phyloP scores from a whole-genome alignment of 805 yeast species.

The Candida nanaspora region DNA sequence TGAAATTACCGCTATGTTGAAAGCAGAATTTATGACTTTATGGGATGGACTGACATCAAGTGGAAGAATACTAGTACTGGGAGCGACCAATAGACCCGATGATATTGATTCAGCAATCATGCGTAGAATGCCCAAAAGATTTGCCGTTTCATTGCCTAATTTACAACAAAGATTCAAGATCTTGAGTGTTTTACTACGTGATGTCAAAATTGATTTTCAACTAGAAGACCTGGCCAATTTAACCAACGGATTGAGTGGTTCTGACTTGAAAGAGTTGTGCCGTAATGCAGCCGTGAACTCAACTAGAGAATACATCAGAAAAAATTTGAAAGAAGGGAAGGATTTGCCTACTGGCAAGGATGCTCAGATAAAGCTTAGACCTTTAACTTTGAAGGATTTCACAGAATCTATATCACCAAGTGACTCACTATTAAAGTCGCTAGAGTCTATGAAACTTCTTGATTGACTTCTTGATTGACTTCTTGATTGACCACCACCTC shows the following conservation, averaged over 20 bases:
- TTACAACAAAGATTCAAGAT: constrained; percentile 62
- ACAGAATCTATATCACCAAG: constrained; percentile 29
- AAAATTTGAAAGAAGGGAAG: constrained; percentile 41
- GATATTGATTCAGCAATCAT: constrained; percentile 91
- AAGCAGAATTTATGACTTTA: constrained; percentile 94
- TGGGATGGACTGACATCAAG: constrained; percentile 85
- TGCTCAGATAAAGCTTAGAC: constrained; percentile 43
- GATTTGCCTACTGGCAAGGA: constrained; percentile 23
- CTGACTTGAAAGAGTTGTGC: constrained; percentile 85
- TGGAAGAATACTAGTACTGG: constrained; percentile 83
- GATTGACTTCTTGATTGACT: not conserved
- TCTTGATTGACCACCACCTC: too few species aligned
- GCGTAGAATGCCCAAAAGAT: constrained; percentile 88
- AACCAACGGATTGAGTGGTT: constrained; percentile 80
- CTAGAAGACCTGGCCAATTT: constrained; percentile 48
- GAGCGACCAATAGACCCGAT: constrained; percentile 88
- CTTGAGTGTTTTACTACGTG: constrained; percentile 58
- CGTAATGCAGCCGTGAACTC: constrained; percentile 90
- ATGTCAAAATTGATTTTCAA: constrained; percentile 64
- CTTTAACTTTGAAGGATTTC: constrained; percentile 61
- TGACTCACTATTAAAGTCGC: constrained; percentile 15
- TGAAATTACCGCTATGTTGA: constrained; percentile 89
- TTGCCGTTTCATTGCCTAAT: constrained; percentile 70
- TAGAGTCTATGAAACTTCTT: not conserved
- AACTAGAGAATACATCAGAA: constrained; percentile 71